Evolutionary conservation across 2,329 filamentous ascomycete species (phyloP).

Genomic region (Ophiostoma ips): DNA sequence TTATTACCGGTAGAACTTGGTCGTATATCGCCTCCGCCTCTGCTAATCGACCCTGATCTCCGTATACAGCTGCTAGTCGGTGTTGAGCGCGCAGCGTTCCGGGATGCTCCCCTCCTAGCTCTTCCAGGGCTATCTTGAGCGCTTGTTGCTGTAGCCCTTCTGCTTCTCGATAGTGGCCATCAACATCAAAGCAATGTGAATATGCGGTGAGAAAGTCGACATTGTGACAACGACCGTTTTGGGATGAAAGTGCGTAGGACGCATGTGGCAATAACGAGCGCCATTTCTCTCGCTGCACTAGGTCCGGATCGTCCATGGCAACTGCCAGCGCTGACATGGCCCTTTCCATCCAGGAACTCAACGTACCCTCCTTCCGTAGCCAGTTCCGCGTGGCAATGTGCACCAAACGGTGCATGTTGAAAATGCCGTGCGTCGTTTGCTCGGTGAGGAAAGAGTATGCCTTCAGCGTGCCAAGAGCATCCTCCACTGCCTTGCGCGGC

Average conservation of each 20-base stretch:
- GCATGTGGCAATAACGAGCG: conserved; percentile 8
- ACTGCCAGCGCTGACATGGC: background rate
- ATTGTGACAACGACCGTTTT: too few species aligned
- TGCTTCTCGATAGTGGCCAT: background rate
- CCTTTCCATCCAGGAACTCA: background rate
- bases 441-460: background rate
- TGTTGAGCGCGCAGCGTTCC: background rate
- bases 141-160: background rate
- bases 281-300: background rate
- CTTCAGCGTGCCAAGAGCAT: background rate
- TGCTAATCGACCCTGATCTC: background rate
- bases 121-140: too few species aligned
- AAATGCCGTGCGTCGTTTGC: background rate
- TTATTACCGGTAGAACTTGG: background rate
- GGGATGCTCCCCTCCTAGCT: background rate
- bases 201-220: too few species aligned
- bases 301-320: background rate
- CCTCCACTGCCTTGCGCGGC: background rate
- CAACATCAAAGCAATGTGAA: background rate
- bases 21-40: background rate
- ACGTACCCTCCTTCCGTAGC: conserved; percentile 10
- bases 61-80: background rate
- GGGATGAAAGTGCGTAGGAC: background rate
- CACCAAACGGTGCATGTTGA: conserved; percentile 22
- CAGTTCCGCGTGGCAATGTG: conserved; percentile 19